Base-by-base conservation (phyloP, 2,329 filamentous ascomycete species). In the Penicillium sp. region DNA sequence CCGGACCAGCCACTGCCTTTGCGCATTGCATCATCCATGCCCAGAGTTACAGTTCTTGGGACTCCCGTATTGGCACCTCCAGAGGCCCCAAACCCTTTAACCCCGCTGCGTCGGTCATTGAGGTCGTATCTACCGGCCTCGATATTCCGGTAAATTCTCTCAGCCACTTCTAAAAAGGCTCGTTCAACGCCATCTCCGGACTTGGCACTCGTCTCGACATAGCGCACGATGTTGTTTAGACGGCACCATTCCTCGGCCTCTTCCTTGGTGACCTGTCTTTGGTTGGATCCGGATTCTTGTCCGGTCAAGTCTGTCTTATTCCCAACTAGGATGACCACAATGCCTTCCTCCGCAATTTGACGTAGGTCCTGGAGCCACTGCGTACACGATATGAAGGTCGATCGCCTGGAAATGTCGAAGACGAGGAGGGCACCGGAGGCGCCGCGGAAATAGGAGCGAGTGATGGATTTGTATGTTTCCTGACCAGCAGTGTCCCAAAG, bases 401-500 rank as follows among this genome's bases (percentile, higher is more conserved):
- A 78, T 40, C 84, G 83, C 48, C 93, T 81, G 23, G 87, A 87
- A 56, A 98, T 91, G 69, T 98, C 93, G 65, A 96, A 98, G 51
- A 98, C 93, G 22, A 98, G 81, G 11, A 98, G 77, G 4, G 84
- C 84, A 26, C 84, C 84, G 0, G 78, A 82, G 31, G 84, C 84
- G 60, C 89, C 90, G 43, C 90, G 85, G 71, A 95, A 95, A 73
- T 96, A 96, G 51, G 87, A 93, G 44, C 91, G 79, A 7, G 91
- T 97, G 49, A 97, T 93, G 36, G 86, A 91, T 69, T 96, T 96
- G 76, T 97, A 97, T 10, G 89, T 95, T 74, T 97, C 91, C 69
- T 97, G 91, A 22, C 91, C 91, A 13, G 91, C 91, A 0, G 91
- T 97, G 66, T 96, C 91, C 91, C 91, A 97, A 9, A 97, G 76